Percentiles rank a stretch among this genome's conserved stretches.
Conservation (phyloP, 1,284 basidiomycete species). For the Cryptococcus sp. region DNA sequence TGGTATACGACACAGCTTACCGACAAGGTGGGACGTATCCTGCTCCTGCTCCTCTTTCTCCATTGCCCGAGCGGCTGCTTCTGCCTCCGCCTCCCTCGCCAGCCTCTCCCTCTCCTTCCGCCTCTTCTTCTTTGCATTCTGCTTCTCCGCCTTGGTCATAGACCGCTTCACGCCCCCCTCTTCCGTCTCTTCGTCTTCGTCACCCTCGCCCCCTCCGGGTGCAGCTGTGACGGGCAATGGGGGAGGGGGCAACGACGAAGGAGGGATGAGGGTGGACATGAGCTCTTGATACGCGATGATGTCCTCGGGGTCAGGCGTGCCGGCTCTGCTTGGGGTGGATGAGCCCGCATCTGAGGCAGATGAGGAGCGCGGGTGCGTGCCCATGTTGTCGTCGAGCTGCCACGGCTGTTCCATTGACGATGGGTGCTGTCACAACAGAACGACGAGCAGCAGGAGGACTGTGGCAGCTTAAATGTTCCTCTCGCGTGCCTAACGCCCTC, state of each 20-base stretch:
- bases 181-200: slow-evolving; percentile 3
- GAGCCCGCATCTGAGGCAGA: neutral
- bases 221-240: neutral
- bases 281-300: slow-evolving; percentile 24
- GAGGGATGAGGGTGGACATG: slow-evolving; percentile 20
- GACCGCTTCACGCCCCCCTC: slow-evolving; percentile 20
- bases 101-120: slow-evolving; percentile 40
- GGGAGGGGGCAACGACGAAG: slow-evolving; percentile 1
- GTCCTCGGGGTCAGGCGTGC: slow-evolving; percentile 19
- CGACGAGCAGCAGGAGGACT: too few relatives aligned
- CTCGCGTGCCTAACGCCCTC: too few relatives aligned
- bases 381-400: too few relatives aligned
- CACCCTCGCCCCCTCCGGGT: neutral
- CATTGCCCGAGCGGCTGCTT: slow-evolving; percentile 2
- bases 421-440: too few relatives aligned
- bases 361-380: neutral
- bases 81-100: slow-evolving; percentile 8
- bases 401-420: too few relatives aligned
- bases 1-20: slow-evolving; percentile 16
- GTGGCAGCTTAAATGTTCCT: too few relatives aligned
- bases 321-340: slow-evolving; percentile 1
- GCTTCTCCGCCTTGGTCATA: slow-evolving; percentile 46
- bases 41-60: neutral
- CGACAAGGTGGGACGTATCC: slow-evolving; percentile 5
- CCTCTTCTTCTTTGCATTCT: slow-evolving; percentile 47